phyloP scores from a whole-genome alignment of 257 asterid species.

The Nicotiana paniculata region DNA sequence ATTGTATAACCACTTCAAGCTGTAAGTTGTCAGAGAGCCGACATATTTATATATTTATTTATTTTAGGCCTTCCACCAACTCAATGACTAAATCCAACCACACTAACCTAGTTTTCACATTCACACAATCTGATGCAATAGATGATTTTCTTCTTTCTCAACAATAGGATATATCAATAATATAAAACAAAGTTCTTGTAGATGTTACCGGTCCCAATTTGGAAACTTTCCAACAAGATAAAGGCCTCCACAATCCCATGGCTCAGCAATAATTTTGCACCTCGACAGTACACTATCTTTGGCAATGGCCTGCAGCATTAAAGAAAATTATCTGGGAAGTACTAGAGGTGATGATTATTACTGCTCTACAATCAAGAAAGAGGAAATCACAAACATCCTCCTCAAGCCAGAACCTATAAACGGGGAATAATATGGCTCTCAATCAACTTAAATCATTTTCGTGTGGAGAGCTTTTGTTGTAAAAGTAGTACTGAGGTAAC shows the following conservation, averaged over 20 bases:
- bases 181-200: not conserved
- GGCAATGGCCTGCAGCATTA: conserved; percentile 73
- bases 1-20: not conserved
- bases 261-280: conserved; percentile 91
- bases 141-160: not conserved
- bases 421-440: no score
- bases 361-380: no score
- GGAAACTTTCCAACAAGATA: conserved; percentile 97
- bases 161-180: not conserved
- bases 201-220: conserved; percentile 90
- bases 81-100: not conserved
- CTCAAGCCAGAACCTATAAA: no score
- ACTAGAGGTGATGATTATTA: not conserved
- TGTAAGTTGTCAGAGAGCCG: not conserved
- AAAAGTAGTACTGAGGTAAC: no score
- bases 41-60: not conserved
- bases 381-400: no score
- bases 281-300: conserved; percentile 82
- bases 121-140: not conserved
- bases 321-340: not conserved
- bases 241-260: conserved; percentile 99
- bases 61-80: not conserved
- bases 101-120: not conserved
- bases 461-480: no score
- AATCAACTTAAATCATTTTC: no score